phyloP scores from a whole-genome alignment of 2,329 filamentous ascomycete genomes.

The Trichoderma sp. region DNA sequence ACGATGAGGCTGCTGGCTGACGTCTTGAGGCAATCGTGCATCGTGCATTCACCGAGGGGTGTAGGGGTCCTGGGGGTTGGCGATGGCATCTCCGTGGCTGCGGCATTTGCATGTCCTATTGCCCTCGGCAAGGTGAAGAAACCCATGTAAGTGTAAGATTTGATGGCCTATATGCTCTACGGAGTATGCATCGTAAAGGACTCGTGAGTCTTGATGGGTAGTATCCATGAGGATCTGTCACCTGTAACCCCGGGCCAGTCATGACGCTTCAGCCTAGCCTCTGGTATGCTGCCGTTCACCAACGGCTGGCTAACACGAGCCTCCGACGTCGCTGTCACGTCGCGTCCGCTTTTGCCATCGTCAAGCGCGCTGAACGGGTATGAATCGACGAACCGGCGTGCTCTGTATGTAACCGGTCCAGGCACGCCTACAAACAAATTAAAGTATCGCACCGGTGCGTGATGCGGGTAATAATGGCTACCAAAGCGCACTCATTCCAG shows the following conservation, averaged over 20 bases:
- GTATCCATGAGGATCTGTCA: too few species aligned
- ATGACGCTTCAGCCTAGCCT: background rate
- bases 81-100: conserved; percentile 22
- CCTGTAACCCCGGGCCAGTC: background rate
- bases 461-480: conserved; percentile 23
- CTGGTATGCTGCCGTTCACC: conserved; percentile 13
- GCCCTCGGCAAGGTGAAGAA: background rate
- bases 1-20: background rate
- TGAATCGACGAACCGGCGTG: background rate
- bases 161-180: background rate
- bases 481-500: background rate
- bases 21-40: background rate
- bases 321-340: conserved; percentile 24
- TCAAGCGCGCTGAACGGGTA: too few species aligned
- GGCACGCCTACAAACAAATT: background rate
- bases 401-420: background rate
- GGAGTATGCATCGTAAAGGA: too few species aligned
- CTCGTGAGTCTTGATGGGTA: too few species aligned
- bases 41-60: background rate
- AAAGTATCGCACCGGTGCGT: background rate
- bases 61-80: background rate
- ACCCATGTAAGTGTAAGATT: background rate
- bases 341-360: background rate
- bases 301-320: conserved; percentile 8
- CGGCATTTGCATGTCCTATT: conserved; percentile 12